Evolutionary conservation across 164 flowering plant species (phyloP).

Genomic region (Nelumbo lutea): DNA sequence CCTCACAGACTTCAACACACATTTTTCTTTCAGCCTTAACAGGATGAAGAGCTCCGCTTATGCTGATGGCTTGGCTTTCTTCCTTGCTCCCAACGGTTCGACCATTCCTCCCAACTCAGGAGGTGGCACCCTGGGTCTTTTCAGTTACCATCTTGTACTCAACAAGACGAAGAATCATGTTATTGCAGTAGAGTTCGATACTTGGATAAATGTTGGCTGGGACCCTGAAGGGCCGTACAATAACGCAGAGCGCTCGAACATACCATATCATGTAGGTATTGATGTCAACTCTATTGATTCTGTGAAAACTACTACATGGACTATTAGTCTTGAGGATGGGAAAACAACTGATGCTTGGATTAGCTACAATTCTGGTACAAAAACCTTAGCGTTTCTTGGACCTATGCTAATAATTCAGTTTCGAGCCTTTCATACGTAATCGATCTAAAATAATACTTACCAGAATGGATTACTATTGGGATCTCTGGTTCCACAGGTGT

Average conservation of each 20-base stretch:
- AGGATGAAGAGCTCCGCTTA: not conserved
- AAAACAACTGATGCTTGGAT: constrained; percentile 13
- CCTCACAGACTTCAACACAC: constrained; percentile 39
- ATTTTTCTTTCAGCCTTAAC: constrained; percentile 37
- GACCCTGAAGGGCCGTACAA: constrained; percentile 16
- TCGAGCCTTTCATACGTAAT: too few species aligned
- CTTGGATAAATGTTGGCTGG: constrained; percentile 17
- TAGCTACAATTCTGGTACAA: constrained; percentile 11
- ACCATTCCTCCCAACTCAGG: constrained; percentile 29
- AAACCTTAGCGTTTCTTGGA: too few species aligned
- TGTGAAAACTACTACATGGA: constrained; percentile 6
- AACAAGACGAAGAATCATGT: constrained; percentile 9
- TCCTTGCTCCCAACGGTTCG: constrained; percentile 28
- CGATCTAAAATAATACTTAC: too few species aligned
- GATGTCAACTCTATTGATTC: constrained; percentile 21
- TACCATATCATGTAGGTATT: constrained; percentile 33
- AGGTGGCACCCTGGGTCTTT: constrained; percentile 42
- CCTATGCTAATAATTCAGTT: too few species aligned
- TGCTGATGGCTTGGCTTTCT: constrained; percentile 34
- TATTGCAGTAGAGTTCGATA: constrained; percentile 33
- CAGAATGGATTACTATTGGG: too few species aligned
- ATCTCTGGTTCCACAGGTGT: too few species aligned
- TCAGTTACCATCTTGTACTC: constrained; percentile 13
- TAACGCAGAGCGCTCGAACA: too few species aligned
- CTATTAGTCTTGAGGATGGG: constrained; percentile 4